A percentile compares a stretch with the other conserved stretches of the same genome.
Conservation (phyloP, 805 yeast species). For the Starmerella cellae region DNA sequence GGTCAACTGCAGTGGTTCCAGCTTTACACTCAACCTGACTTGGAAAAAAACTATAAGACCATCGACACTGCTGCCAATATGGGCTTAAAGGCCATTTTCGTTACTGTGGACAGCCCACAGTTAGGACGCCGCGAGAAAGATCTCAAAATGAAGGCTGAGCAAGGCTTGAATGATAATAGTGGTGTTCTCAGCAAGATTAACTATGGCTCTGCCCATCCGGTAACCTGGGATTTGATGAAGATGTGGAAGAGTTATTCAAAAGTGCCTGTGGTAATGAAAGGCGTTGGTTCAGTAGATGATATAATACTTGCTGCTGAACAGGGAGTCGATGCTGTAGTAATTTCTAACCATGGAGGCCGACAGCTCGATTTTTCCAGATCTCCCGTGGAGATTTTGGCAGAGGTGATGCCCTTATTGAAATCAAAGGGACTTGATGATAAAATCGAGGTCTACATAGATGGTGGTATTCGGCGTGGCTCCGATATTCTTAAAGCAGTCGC, state of each 20-base stretch:
- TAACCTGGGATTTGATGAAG: conserved; percentile 62
- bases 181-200: conserved; percentile 36
- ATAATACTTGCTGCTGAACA: conserved; percentile 58
- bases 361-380: conserved; percentile 71
- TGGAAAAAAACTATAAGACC: conserved; percentile 44
- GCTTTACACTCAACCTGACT: conserved; percentile 66
- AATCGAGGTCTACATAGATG: conserved; percentile 56
- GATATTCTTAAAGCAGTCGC: conserved; percentile 62
- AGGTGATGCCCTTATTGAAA: conserved; percentile 40
- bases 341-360: conserved; percentile 84
- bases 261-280: conserved; percentile 46
- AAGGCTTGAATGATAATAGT: conserved; percentile 36
- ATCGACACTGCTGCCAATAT: conserved; percentile 58
- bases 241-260: conserved; percentile 29
- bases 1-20: conserved; percentile 80
- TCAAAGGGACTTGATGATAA: conserved; percentile 28
- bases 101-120: conserved; percentile 59
- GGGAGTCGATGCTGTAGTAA: conserved; percentile 64
- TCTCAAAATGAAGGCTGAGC: conserved; percentile 48
- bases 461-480: conserved; percentile 65
- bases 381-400: conserved; percentile 56
- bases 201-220: conserved; percentile 75
- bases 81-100: conserved; percentile 31
- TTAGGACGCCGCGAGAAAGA: conserved; percentile 86
- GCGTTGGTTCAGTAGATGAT: conserved; percentile 70